Conservation (phyloP, 2,329 filamentous ascomycete genomes). For the Aspergillus flavus region DNA sequence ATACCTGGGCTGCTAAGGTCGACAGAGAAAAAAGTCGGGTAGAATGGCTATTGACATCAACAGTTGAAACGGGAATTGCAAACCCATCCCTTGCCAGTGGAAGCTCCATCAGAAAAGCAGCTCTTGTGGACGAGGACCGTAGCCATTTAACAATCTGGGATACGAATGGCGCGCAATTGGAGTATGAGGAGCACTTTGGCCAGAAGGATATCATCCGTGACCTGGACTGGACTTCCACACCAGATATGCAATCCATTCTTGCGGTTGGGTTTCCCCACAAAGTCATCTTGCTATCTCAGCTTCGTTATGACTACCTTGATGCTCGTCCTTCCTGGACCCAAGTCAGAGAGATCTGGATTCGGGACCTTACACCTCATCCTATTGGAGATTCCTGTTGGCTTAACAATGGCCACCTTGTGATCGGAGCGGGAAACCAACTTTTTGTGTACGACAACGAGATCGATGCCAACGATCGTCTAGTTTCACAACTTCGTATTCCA, state of each 20-base stretch:
- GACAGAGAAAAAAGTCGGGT: conserved; percentile 62
- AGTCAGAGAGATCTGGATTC: conserved; percentile 78
- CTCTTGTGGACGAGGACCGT: conserved; percentile 72
- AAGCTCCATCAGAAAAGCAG: conserved; percentile 83
- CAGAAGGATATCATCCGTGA: conserved; percentile 76
- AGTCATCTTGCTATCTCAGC: conserved; percentile 78
- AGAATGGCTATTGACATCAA: conserved; percentile 81
- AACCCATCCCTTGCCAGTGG: conserved; percentile 79
- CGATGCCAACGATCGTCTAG: conserved; percentile 62
- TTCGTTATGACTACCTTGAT: conserved; percentile 89
- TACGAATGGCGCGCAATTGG: conserved; percentile 75
- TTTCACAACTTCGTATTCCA: conserved; percentile 57
- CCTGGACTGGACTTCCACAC: conserved; percentile 91
- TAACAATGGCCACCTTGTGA: conserved; percentile 77
- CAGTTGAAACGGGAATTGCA: conserved; percentile 74
- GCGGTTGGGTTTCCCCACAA: conserved; percentile 91
- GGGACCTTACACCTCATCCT: conserved; percentile 80
- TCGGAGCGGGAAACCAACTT: conserved; percentile 88
- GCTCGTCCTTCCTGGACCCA: conserved; percentile 87
- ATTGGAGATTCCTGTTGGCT: conserved; percentile 95
- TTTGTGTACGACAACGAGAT: conserved; percentile 82
- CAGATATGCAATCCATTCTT: conserved; percentile 83
- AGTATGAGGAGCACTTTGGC: conserved; percentile 76
- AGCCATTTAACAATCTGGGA: conserved; percentile 90
- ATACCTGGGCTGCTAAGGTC: conserved; percentile 83